Evolutionary conservation across 2,329 filamentous ascomycete species (phyloP).

Genomic region (Lachnellula willkommii): DNA sequence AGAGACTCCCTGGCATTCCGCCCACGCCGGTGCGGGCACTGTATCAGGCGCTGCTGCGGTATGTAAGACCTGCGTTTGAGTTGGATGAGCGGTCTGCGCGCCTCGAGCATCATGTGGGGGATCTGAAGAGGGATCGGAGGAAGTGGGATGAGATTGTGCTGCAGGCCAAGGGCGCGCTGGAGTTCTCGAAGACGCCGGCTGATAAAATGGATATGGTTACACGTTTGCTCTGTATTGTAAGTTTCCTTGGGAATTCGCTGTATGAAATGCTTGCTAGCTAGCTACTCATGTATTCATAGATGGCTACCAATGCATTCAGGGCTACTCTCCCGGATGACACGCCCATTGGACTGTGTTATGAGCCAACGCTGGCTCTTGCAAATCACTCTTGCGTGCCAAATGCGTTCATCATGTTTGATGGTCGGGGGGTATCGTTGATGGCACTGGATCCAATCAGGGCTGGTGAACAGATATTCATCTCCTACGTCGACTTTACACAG

Average conservation of each 20-base stretch:
- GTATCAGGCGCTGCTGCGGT: slow-evolving; percentile 44
- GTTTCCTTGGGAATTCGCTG: slow-evolving; percentile 9
- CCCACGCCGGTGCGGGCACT: slow-evolving; percentile 53
- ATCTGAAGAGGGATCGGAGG: slow-evolving; percentile 33
- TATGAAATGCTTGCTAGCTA: background rate
- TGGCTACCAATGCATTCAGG: slow-evolving; percentile 59
- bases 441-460: slow-evolving; percentile 44
- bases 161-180: slow-evolving; percentile 46
- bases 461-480: slow-evolving; percentile 55
- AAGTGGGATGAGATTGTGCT: slow-evolving; percentile 41
- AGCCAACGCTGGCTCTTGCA: slow-evolving; percentile 45
- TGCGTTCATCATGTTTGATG: slow-evolving; percentile 51
- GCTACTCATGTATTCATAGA: slow-evolving; percentile 33
- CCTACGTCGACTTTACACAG: slow-evolving; percentile 49
- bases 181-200: slow-evolving; percentile 39
- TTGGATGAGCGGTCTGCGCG: slow-evolving; percentile 29
- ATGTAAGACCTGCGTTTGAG: slow-evolving; percentile 25
- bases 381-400: slow-evolving; percentile 61
- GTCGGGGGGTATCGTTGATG: slow-evolving; percentile 46
- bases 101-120: slow-evolving; percentile 44
- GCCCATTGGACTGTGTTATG: slow-evolving; percentile 50
- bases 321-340: slow-evolving; percentile 48
- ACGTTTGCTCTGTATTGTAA: slow-evolving; percentile 50
- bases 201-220: slow-evolving; percentile 37
- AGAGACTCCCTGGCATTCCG: slow-evolving; percentile 36